These are phyloP conservation scores for Peronospora farinosa DNA, from an alignment of 352 stramenopile genomes.

Conservation along the genomic window DNA sequence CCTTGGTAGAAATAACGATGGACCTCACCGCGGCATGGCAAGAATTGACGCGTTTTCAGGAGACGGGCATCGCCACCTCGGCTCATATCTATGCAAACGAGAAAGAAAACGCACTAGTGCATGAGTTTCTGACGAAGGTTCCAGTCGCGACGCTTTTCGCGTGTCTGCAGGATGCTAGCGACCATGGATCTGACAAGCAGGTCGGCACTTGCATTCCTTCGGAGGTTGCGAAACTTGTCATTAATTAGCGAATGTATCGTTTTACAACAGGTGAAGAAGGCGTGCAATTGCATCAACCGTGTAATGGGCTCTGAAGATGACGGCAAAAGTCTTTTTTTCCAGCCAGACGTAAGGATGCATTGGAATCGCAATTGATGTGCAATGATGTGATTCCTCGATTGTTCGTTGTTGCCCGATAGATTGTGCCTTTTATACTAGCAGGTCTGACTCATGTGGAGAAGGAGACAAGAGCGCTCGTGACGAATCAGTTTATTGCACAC, in stretches of 20 bases:
- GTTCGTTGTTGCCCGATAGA: slow-evolving; percentile 22
- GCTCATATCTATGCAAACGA: slow-evolving; percentile 32
- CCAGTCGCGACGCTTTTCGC: slow-evolving; percentile 60
- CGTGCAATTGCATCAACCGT: slow-evolving; percentile 71
- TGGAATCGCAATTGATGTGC: background rate
- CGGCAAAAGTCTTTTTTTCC: slow-evolving; percentile 59
- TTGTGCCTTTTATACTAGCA: slow-evolving; percentile 66
- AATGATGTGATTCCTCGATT: slow-evolving; percentile 1
- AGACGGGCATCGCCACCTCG: slow-evolving; percentile 48
- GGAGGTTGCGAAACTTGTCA: background rate
- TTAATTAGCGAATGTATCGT: background rate
- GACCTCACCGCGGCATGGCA: slow-evolving; percentile 42
- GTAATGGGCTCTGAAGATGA: slow-evolving; percentile 52
- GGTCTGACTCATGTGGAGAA: slow-evolving; percentile 60
- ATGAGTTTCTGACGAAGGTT: slow-evolving; percentile 59
- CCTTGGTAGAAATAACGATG: slow-evolving; percentile 15
- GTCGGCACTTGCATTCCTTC: slow-evolving; percentile 20
- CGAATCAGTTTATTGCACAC: slow-evolving; percentile 69
- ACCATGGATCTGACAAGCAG: slow-evolving; percentile 51
- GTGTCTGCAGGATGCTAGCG: slow-evolving; percentile 74
- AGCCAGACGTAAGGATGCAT: slow-evolving; percentile 41
- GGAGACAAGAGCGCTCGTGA: slow-evolving; percentile 48
- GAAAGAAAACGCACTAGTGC: slow-evolving; percentile 49
- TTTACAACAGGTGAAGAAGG: slow-evolving; percentile 49
- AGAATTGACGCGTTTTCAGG: slow-evolving; percentile 60